Evolutionary conservation across 768 basidiomycete species (phyloP).

Genomic region (Hypholoma sublateritium): DNA sequence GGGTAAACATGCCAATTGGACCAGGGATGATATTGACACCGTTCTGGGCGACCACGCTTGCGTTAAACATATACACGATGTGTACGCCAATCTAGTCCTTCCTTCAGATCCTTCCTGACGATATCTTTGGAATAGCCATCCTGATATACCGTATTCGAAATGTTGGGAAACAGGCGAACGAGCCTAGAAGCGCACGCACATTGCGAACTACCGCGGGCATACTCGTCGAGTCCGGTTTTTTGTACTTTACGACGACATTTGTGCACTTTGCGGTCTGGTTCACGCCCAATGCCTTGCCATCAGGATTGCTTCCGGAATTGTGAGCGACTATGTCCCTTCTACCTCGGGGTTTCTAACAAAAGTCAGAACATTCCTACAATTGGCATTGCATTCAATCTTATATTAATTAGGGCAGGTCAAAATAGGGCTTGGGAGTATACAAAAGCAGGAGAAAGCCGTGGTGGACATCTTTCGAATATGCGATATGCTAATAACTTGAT

Average conservation of each 20-base stretch:
- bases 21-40: constrained; percentile 6
- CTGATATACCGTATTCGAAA: neutral
- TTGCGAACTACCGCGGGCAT: neutral
- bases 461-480: neutral
- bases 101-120: neutral
- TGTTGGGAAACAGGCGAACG: neutral
- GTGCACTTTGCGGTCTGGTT: constrained; percentile 7
- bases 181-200: neutral
- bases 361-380: constrained; percentile 6
- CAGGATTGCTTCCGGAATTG: constrained; percentile 4
- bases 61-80: constrained; percentile 2
- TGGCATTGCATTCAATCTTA: constrained; percentile 8
- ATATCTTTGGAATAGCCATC: neutral
- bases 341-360: neutral
- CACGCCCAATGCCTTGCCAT: constrained; percentile 6
- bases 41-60: constrained; percentile 7
- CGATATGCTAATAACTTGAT: neutral
- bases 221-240: constrained; percentile 2
- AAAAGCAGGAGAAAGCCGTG: neutral
- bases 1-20: constrained; percentile 8
- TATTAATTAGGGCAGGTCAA: constrained; percentile 1
- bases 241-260: constrained; percentile 3
- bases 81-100: neutral
- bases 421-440: neutral
- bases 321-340: neutral